phyloP scores from a whole-genome alignment of 2,329 filamentous ascomycete genomes.

The Penicillium hesseltinei region DNA sequence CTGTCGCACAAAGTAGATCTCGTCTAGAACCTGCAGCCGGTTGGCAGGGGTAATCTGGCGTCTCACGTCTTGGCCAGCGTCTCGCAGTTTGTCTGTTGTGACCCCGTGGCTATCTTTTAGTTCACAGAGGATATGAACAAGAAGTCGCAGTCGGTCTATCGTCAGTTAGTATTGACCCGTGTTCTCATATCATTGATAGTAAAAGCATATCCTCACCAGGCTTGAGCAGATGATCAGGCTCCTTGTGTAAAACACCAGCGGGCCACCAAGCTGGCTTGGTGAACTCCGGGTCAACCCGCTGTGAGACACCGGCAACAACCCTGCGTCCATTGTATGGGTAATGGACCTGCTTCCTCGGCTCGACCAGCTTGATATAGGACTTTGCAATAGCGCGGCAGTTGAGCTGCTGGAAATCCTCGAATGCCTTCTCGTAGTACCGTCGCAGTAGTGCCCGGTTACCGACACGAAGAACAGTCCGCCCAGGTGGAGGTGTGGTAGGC shows the following conservation, averaged over 20 bases:
- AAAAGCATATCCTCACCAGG: conserved; percentile 21
- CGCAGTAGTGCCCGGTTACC: conserved; percentile 28
- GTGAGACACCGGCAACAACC: conserved; percentile 29
- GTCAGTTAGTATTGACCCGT: not conserved
- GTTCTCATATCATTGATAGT: not conserved
- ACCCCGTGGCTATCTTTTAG: conserved; percentile 34
- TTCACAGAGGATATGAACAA: conserved; percentile 37
- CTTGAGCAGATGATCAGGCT: conserved; percentile 37
- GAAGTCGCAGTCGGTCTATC: conserved; percentile 30
- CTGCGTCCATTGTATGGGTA: conserved; percentile 49
- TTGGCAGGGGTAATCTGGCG: conserved; percentile 32
- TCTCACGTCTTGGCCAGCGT: conserved; percentile 36
- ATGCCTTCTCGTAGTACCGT: conserved; percentile 42
- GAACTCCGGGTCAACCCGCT: conserved; percentile 33
- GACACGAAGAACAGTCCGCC: conserved; percentile 29
- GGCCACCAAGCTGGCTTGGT: conserved; percentile 40
- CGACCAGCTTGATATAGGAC: conserved; percentile 48
- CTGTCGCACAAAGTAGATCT: conserved; percentile 36
- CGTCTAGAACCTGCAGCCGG: conserved; percentile 32
- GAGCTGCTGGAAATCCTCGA: conserved; percentile 47
- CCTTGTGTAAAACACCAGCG: conserved; percentile 30
- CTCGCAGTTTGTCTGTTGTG: conserved; percentile 33
- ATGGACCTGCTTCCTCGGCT: conserved; percentile 49
- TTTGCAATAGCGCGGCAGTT: conserved; percentile 48
- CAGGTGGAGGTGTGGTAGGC: conserved; percentile 16